These are phyloP conservation scores for Aspergillus floridensis DNA, from an alignment of 2,329 filamentous ascomycete genomes.

Conservation along the genomic window DNA sequence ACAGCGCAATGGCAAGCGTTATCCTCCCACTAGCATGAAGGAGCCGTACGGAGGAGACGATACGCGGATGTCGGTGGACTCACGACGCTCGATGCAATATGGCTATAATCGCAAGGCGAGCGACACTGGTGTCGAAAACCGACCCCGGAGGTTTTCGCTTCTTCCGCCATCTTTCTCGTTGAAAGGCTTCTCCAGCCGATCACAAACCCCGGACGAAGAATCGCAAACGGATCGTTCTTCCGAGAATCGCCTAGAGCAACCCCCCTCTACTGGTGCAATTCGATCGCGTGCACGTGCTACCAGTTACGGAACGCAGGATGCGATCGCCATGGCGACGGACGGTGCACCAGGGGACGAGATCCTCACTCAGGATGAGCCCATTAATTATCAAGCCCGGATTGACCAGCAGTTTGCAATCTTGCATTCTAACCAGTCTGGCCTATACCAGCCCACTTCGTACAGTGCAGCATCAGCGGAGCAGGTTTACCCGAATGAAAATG, in stretches of 20 bases:
- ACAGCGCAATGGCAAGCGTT: constrained; percentile 60
- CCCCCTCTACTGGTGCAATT: constrained; percentile 38
- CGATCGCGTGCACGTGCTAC: constrained; percentile 28
- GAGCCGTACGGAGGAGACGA: constrained; percentile 63
- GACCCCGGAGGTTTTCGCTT: constrained; percentile 68
- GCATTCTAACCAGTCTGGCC: constrained; percentile 34
- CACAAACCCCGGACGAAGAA: constrained; percentile 46
- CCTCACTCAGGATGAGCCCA: constrained; percentile 25
- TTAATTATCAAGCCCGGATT: constrained; percentile 42
- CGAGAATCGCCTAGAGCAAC: constrained; percentile 27
- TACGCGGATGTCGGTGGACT: constrained; percentile 67
- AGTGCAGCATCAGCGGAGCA: constrained; percentile 30
- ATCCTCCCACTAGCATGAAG: constrained; percentile 90
- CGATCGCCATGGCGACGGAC: constrained; percentile 29
- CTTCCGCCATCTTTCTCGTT: constrained; percentile 64
- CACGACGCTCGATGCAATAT: constrained; percentile 68
- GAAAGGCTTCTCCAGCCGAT: constrained; percentile 61
- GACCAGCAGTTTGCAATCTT: constrained; percentile 43
- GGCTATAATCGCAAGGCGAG: constrained; percentile 69
- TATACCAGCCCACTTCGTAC: constrained; percentile 28
- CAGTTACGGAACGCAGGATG: constrained; percentile 34
- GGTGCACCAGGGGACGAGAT: constrained; percentile 27
- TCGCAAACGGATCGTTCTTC: constrained; percentile 38
- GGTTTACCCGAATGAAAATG: constrained; percentile 31
- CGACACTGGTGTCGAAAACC: constrained; percentile 61